Percentiles rank a stretch among this genome's conserved stretches.
Evolutionary conservation across 768 basidiomycete genomes (phyloP).

Genomic region (Coprinopsis strossmayeri): DNA sequence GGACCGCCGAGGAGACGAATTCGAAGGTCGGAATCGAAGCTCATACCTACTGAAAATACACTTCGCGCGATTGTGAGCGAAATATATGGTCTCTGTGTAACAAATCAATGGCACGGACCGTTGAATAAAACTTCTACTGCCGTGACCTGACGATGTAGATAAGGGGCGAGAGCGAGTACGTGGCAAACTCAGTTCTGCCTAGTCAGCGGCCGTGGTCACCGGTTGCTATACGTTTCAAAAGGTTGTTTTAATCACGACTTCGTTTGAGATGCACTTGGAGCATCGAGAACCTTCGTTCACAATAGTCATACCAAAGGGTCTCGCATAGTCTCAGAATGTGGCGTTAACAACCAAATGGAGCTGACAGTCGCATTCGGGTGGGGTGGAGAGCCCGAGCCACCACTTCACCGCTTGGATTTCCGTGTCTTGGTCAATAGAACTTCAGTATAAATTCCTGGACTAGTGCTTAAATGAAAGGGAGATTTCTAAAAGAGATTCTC

Average conservation of each 20-base stretch:
- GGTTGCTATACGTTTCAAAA: background rate
- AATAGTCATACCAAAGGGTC: background rate
- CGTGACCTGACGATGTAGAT: background rate
- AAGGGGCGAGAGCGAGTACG: background rate
- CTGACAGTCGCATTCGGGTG: background rate
- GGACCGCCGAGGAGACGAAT: background rate
- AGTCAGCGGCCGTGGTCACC: conserved; percentile 1
- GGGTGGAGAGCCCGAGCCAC: background rate
- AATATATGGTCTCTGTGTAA: too few species aligned
- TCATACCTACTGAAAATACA: background rate
- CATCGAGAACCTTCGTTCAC: background rate
- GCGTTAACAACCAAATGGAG: background rate
- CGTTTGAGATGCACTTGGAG: background rate
- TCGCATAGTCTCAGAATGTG: conserved; percentile 1
- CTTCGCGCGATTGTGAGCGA: background rate
- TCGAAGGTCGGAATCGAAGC: background rate
- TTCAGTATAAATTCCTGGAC: background rate
- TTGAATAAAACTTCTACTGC: background rate
- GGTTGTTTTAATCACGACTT: conserved; percentile 1
- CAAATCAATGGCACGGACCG: too few species aligned
- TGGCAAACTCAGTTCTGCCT: too few species aligned
- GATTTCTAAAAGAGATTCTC: conserved; percentile 4
- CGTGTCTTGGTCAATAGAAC: background rate
- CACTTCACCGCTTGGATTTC: background rate
- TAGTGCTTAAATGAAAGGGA: conserved; percentile 3